Evolutionary conservation across 768 basidiomycete genomes (phyloP).

Genomic region (Rhizopogon vinicolor): DNA sequence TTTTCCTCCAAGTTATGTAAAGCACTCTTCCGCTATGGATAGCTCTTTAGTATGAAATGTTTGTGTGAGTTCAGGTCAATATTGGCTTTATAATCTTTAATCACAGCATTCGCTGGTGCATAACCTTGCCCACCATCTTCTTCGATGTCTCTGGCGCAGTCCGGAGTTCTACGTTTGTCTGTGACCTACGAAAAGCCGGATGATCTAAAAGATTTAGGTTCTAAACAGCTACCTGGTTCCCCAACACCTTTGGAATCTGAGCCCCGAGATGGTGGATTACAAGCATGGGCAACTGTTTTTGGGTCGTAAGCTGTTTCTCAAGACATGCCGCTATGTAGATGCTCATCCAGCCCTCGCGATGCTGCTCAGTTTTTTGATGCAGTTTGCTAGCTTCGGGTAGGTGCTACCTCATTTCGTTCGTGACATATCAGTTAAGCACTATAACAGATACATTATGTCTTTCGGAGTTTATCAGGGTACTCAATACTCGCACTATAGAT

Average conservation of each 20-base stretch:
- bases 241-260: not conserved
- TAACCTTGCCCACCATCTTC: too few species aligned
- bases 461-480: slow-evolving; percentile 31
- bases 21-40: too few species aligned
- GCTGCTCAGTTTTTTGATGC: slow-evolving; percentile 15
- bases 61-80: too few species aligned
- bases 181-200: too few species aligned
- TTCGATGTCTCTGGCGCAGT: too few species aligned
- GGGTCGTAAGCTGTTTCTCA: slow-evolving; percentile 3
- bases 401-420: not conserved
- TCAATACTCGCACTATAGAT: not conserved
- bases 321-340: not conserved
- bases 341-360: not conserved
- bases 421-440: not conserved
- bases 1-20: too few species aligned
- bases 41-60: too few species aligned
- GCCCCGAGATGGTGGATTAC: slow-evolving; percentile 4
- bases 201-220: too few species aligned
- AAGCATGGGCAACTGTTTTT: slow-evolving; percentile 8
- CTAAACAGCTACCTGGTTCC: too few species aligned
- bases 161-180: too few species aligned
- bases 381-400: slow-evolving; percentile 24
- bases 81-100: too few species aligned
- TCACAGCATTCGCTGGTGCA: too few species aligned
- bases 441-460: slow-evolving; percentile 16